Base-by-base conservation (phyloP, 257 asterid species). In the Ocimum tenuiflorum region DNA sequence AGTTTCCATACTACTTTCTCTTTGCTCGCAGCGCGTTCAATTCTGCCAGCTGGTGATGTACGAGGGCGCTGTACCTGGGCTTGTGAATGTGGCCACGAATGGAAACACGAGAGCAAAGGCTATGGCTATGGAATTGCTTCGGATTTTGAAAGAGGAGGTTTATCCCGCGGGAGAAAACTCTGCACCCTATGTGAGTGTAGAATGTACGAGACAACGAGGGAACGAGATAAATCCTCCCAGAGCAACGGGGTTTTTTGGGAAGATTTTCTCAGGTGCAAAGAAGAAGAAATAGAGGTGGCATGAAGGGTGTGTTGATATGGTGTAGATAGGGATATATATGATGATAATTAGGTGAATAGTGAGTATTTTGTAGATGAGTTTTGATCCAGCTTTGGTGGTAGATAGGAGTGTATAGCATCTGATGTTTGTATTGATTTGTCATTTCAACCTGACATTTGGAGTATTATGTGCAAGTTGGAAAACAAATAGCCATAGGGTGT, bases 21-120 rank as follows among this genome's bases (percentile, higher is more conserved):
- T 90, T 61, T 94, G 97, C 85, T 74, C 81, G 36, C 85, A 84
- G 43, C 52, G 85, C 0, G 65, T 45, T 15, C 60, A 68, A 2
- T 83, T 76, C 47, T 82, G 95, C 69, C 68, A 65, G 69, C 57
- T 86, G 61, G 90, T 83, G 20, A 83, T 89, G 95, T 77, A 77
- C 0, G 97, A 89, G 65, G 91, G 90, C 10, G 84, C 83, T 15
- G 73, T 89, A 68, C 88, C 97, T 0, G 79, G 75, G 63, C 94
- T 94, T 1, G 73, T 79, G 8, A 55, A 38, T 10, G 63, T 89
- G 17, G 83, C 90, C 0, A 13, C 74, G 45, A 92, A 82, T 11
- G 97, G 97, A 57, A 92, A 75, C 69, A 33, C 52, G 54, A 79
- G 50, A 74, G 91, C 80, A 6, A 80, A 69, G 78, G 80, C 80